Percentiles rank a stretch among this genome's conserved stretches.
Evolutionary conservation across 2,329 filamentous ascomycete species (phyloP).

Genomic region (Sphaerulina musiva): DNA sequence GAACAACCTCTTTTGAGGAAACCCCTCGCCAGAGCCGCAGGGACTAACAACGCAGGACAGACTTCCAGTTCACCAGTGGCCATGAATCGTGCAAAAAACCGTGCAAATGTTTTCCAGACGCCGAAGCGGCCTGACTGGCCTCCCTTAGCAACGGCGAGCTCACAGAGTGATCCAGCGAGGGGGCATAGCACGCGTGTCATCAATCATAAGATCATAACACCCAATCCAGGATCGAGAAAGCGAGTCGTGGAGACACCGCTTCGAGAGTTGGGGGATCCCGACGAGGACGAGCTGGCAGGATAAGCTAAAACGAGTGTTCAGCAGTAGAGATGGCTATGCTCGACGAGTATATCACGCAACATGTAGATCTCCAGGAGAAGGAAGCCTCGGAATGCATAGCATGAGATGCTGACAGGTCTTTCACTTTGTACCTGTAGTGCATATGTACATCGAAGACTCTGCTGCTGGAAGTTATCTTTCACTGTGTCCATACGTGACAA

Average conservation of each 20-base stretch:
- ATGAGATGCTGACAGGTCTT: no score
- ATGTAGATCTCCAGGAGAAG: no score
- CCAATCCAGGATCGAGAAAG: not conserved
- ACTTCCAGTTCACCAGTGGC: constrained; percentile 7
- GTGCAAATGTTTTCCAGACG: constrained; percentile 9
- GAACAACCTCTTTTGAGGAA: not conserved
- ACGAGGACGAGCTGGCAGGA: constrained; percentile 18
- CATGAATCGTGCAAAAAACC: constrained; percentile 3
- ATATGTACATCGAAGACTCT: no score
- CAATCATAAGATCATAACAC: constrained; percentile 3
- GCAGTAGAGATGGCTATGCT: no score
- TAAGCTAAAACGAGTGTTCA: not conserved
- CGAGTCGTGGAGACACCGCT: constrained; percentile 15
- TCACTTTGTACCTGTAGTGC: no score
- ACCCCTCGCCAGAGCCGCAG: not conserved
- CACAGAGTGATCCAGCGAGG: not conserved
- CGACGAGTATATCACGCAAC: no score
- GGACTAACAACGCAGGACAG: not conserved
- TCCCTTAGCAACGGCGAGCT: constrained; percentile 10
- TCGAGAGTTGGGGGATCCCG: constrained; percentile 14
- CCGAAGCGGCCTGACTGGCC: constrained; percentile 7
- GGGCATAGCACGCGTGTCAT: constrained; percentile 9
- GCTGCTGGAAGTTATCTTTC: no score
- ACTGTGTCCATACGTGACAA: no score
- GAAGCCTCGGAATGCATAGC: no score